These are phyloP conservation scores for Galerina sulciceps DNA, from an alignment of 768 basidiomycete species.

Conservation along the genomic window DNA sequence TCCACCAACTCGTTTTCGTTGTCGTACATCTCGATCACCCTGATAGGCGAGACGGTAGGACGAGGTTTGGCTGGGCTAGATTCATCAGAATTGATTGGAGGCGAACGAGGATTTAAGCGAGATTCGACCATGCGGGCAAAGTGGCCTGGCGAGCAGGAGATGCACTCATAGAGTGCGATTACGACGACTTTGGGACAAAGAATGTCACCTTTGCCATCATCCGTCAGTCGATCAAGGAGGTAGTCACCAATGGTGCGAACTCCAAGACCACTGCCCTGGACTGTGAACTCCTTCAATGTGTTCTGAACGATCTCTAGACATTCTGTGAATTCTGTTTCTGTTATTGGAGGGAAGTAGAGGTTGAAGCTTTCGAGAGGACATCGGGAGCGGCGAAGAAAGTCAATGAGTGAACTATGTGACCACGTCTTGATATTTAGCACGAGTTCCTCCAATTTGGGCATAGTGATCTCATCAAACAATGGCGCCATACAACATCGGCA, in stretches of 20 bases:
- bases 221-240: constrained; percentile 21
- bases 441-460: constrained; percentile 19
- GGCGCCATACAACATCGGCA: constrained; percentile 7
- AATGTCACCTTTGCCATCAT: constrained; percentile 2
- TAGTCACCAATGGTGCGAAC: constrained; percentile 13
- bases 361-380: constrained; percentile 26
- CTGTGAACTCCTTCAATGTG: constrained; percentile 25
- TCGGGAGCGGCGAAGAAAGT: constrained; percentile 20
- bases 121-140: constrained; percentile 23
- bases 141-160: constrained; percentile 18
- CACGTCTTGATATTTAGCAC: constrained; percentile 17
- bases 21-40: constrained; percentile 20
- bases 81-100: not conserved
- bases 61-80: not conserved
- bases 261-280: constrained; percentile 14
- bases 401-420: constrained; percentile 14
- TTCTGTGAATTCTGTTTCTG: constrained; percentile 20
- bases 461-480: constrained; percentile 13
- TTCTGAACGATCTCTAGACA: constrained; percentile 20
- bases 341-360: constrained; percentile 20
- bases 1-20: constrained; percentile 9
- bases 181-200: constrained; percentile 25
- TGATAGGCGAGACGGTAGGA: constrained; percentile 2
- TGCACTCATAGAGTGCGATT: constrained; percentile 24
- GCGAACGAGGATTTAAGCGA: constrained; percentile 1